Evolutionary conservation across 2,329 filamentous ascomycete genomes (phyloP).

Genomic region (Setomelanomma holmii): DNA sequence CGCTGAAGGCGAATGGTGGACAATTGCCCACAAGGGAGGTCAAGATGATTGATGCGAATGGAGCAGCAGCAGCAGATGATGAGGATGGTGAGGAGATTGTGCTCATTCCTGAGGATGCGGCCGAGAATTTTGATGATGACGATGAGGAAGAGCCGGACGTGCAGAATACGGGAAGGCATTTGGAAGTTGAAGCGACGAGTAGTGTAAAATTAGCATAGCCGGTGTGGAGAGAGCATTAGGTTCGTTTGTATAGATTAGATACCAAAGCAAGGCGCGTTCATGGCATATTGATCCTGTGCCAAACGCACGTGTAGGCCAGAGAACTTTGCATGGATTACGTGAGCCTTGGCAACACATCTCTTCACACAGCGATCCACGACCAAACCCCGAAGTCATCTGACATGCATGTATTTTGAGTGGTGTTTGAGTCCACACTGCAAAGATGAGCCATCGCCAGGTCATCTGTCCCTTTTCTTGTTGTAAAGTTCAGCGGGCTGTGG

Average conservation of each 20-base stretch:
- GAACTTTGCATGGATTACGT: too few relatives aligned
- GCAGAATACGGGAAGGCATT: background rate
- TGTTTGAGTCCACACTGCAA: too few relatives aligned
- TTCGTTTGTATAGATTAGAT: background rate
- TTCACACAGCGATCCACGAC: too few relatives aligned
- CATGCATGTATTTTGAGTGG: too few relatives aligned
- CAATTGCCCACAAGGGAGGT: constrained; percentile 45
- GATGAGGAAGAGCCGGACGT: constrained; percentile 7
- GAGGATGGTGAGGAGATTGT: constrained; percentile 41
- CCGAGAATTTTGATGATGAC: constrained; percentile 5
- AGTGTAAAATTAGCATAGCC: constrained; percentile 6
- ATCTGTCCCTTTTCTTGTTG: too few relatives aligned
- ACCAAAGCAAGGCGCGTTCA: too few relatives aligned
- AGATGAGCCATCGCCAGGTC: too few relatives aligned
- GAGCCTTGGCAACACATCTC: too few relatives aligned
- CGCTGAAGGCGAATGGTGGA: constrained; percentile 56
- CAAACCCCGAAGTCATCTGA: too few relatives aligned
- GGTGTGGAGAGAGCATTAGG: background rate
- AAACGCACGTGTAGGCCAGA: too few relatives aligned
- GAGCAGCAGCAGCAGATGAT: constrained; percentile 36
- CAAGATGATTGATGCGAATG: constrained; percentile 41
- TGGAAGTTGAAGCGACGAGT: constrained; percentile 6
- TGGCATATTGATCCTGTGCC: too few relatives aligned
- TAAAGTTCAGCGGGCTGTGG: too few relatives aligned
- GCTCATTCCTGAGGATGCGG: constrained; percentile 24